These are phyloP conservation scores for Gracilaria caudata DNA, from an alignment of 23 red algal species.

Conservation along the genomic window DNA sequence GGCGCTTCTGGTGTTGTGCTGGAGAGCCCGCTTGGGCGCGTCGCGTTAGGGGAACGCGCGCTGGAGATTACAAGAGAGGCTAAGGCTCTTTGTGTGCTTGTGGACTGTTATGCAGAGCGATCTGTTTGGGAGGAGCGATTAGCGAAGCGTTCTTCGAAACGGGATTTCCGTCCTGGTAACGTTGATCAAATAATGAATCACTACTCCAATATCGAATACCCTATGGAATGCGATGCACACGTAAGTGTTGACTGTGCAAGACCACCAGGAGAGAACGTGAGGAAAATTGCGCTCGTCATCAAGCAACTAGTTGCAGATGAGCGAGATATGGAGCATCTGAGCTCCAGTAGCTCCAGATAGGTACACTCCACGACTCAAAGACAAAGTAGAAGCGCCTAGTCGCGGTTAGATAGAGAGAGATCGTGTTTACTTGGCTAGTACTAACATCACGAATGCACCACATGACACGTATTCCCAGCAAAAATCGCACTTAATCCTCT, in stretches of 20 bases:
- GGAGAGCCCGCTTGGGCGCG: constrained; percentile 62
- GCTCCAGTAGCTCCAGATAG: constrained; percentile 28
- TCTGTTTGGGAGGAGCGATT: constrained; percentile 69
- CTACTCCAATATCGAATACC: constrained; percentile 62
- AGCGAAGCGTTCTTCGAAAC: constrained; percentile 10
- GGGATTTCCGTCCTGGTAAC: constrained; percentile 41
- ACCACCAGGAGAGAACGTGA: constrained; percentile 58
- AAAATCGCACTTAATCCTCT: constrained; percentile 26
- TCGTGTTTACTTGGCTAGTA: constrained; percentile 31
- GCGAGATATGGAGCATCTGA: constrained; percentile 26
- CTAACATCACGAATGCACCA: constrained; percentile 36
- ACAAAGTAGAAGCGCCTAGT: background rate
- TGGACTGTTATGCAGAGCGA: constrained; percentile 64
- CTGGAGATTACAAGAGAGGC: constrained; percentile 54
- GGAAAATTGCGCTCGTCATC: constrained; percentile 47
- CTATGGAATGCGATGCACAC: constrained; percentile 64
- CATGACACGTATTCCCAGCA: constrained; percentile 25
- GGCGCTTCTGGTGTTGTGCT: constrained; percentile 62
- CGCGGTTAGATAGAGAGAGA: constrained; percentile 22
- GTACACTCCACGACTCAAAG: background rate
- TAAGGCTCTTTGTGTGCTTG: constrained; percentile 49
- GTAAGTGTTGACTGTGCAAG: constrained; percentile 49
- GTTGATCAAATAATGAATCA: constrained; percentile 62
- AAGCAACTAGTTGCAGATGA: constrained; percentile 62
- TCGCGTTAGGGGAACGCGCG: constrained; percentile 60